Evolutionary conservation across 768 basidiomycete species (phyloP).

Genomic region (Termitomyces sp.): DNA sequence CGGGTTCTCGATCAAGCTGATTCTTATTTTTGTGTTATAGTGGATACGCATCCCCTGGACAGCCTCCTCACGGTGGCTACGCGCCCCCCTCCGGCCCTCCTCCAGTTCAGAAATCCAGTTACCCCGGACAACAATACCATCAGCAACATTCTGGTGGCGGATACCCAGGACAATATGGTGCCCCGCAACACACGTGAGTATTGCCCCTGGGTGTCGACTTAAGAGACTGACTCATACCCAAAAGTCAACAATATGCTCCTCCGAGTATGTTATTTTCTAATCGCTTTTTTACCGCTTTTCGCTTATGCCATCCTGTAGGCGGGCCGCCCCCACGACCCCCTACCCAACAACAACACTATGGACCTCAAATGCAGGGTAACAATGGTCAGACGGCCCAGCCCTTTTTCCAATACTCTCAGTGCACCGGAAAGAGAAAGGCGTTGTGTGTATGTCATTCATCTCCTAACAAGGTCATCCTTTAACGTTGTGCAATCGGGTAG

Average conservation of each 20-base stretch:
- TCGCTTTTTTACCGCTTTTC: neutral
- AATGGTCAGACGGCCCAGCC: slow-evolving; percentile 46
- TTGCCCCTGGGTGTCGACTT: neutral
- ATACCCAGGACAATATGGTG: slow-evolving; percentile 23
- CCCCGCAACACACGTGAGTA: slow-evolving; percentile 11
- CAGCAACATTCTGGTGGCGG: slow-evolving; percentile 23
- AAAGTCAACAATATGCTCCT: slow-evolving; percentile 11
- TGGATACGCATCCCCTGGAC: slow-evolving; percentile 12
- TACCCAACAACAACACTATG: slow-evolving; percentile 52
- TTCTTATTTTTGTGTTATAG: neutral
- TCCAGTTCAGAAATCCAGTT: slow-evolving; percentile 33
- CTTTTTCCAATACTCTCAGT: slow-evolving; percentile 86
- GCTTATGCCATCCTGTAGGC: slow-evolving; percentile 7
- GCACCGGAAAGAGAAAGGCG: slow-evolving; percentile 83
- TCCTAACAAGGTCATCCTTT: neutral
- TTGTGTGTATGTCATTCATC: slow-evolving; percentile 55
- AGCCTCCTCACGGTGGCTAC: slow-evolving; percentile 12
- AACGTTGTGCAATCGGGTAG: slow-evolving; percentile 26
- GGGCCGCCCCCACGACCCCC: slow-evolving; percentile 52
- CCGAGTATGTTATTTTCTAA: slow-evolving; percentile 13
- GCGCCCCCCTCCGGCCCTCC: slow-evolving; percentile 22
- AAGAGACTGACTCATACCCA: neutral
- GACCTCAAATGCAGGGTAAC: slow-evolving; percentile 45
- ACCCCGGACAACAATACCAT: slow-evolving; percentile 36
- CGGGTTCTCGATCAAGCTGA: neutral